Conservation (phyloP, 2,329 filamentous ascomycete species). For the Xylariaceae sp. region DNA sequence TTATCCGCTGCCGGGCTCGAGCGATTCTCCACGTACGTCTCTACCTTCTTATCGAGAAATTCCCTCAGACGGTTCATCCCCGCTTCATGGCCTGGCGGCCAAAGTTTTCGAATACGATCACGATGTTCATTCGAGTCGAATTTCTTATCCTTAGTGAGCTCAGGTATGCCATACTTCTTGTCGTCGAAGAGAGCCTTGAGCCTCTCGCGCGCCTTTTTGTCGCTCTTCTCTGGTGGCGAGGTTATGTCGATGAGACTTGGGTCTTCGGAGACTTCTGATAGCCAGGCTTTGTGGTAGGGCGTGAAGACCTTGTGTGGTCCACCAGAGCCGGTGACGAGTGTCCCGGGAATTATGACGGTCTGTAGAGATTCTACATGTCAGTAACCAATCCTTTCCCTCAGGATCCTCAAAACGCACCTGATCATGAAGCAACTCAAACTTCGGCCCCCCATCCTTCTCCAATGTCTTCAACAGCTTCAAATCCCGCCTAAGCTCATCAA, state of each 20-base stretch:
- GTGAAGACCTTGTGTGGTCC: conserved; percentile 20
- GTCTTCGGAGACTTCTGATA: conserved; percentile 40
- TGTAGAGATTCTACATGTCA: too few species aligned
- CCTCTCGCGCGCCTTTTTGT: conserved; percentile 30
- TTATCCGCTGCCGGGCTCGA: conserved; percentile 32
- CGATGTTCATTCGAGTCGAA: conserved; percentile 30
- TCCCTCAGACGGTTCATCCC: conserved; percentile 28
- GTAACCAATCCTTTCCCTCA: too few species aligned
- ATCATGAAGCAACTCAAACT: conserved; percentile 20
- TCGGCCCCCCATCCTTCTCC: not conserved
- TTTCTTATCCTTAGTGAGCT: conserved; percentile 28
- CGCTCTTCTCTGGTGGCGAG: conserved; percentile 26
- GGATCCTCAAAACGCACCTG: too few species aligned
- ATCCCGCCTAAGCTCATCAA: conserved; percentile 25
- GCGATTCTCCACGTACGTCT: conserved; percentile 30
- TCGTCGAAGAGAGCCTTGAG: conserved; percentile 26
- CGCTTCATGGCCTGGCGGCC: conserved; percentile 33
- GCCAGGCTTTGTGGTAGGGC: conserved; percentile 26
- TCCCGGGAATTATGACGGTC: conserved; percentile 20
- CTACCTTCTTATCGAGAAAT: conserved; percentile 31
- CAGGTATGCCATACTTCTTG: conserved; percentile 23
- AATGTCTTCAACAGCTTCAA: conserved; percentile 19
- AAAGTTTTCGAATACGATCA: conserved; percentile 32
- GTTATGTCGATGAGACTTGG: conserved; percentile 43
- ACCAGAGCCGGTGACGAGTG: conserved; percentile 16